Percentiles rank a stretch among this genome's conserved stretches.
Evolutionary conservation across 768 basidiomycete species (phyloP).

Genomic region (Multifurca ochricompacta): DNA sequence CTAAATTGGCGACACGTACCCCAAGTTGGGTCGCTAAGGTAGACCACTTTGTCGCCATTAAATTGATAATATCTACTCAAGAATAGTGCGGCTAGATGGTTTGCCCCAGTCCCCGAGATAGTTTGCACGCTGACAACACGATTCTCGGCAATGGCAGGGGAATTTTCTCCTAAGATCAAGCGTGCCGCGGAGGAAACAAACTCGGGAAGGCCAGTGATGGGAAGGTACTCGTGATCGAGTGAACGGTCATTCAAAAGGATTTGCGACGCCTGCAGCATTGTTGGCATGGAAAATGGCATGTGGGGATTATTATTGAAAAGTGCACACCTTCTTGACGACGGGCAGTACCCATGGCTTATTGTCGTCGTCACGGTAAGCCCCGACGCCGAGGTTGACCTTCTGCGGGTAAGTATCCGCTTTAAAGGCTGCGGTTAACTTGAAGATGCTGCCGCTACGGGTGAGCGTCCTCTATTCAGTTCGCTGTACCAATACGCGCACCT

Average conservation of each 20-base stretch:
- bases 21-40: slow-evolving; percentile 93
- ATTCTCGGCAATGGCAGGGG: slow-evolving; percentile 59
- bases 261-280: slow-evolving; percentile 54
- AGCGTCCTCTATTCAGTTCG: neutral
- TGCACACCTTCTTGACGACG: slow-evolving; percentile 73
- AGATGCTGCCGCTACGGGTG: slow-evolving; percentile 49
- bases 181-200: slow-evolving; percentile 78
- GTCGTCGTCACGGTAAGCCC: slow-evolving; percentile 84
- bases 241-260: slow-evolving; percentile 58
- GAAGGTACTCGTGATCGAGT: slow-evolving; percentile 88
- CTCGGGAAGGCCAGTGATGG: slow-evolving; percentile 80
- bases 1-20: slow-evolving; percentile 39
- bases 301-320: neutral
- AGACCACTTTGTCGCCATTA: slow-evolving; percentile 59
- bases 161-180: slow-evolving; percentile 70
- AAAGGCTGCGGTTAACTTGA: slow-evolving; percentile 85
- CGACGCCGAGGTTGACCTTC: slow-evolving; percentile 90
- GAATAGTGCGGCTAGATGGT: slow-evolving; percentile 87
- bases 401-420: slow-evolving; percentile 66
- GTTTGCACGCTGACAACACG: slow-evolving; percentile 83
- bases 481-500: slow-evolving; percentile 41
- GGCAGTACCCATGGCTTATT: slow-evolving; percentile 90
- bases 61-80: slow-evolving; percentile 74
- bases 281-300: neutral
- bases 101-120: slow-evolving; percentile 93